Base-by-base conservation (phyloP, 1,284 basidiomycete species). In the Volvariella volvacea region DNA sequence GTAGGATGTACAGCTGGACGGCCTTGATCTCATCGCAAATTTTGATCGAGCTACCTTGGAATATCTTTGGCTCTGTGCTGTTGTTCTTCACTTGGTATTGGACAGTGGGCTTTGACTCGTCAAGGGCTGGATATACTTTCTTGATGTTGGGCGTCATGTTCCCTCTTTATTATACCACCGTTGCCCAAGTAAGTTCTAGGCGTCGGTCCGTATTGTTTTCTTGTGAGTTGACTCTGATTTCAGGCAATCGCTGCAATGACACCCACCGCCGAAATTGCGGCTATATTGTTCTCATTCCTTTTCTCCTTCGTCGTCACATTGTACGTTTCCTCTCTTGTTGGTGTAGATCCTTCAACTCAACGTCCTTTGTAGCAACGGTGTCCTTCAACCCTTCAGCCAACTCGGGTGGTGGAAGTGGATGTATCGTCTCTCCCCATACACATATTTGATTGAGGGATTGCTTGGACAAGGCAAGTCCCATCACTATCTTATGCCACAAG, bases 1-100 rank as follows among this genome's bases (percentile, higher is more conserved):
- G 76, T 46, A 77, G 79, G 56, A 88, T 88, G 57, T 94, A 92
- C 67, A 79, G 78, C 41, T 94, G 92, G 92, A 71, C 80, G 4
- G 79, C 86, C 1, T 74, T 92, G 38, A 58, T 82, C 39, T 71
- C 78, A 0, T 68, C 80, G 0, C 82, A 84, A 50, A 69, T 86
- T 46, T 54, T 81, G 2, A 72, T 75, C 20, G 83, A 83, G 50
- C 48, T 84, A 2, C 83, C 83, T 0, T 83, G 81, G 74, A 83
- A 85, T 52, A 70, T 85, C 16, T 40, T 81, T 3, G 74, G 73
- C 12, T 74, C 78, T 0, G 63, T 70, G 0, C 41, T 85, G 1
- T 78, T 74, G 60, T 87, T 83, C 65, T 50, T 80, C 6, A 78
- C 76, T 54, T 85, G 80, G 80, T 86, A 74, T 56, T 87, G 80